Conservation (phyloP, 495 filamentous ascomycete species). For the Tuber melanosporum region DNA sequence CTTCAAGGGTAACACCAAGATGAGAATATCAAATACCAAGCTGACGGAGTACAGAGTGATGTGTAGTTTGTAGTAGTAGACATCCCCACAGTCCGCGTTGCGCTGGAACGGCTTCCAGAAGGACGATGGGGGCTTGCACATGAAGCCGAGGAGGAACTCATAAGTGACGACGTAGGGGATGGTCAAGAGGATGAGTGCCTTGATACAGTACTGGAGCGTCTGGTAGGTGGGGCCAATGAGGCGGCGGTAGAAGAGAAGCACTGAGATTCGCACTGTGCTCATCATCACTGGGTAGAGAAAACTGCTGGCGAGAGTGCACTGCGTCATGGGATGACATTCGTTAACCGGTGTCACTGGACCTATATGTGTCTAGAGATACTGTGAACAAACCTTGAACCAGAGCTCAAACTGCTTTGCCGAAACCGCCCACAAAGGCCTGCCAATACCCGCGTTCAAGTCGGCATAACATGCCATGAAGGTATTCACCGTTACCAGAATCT, state of each 20-base stretch:
- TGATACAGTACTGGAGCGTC: neutral
- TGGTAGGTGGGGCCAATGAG: slow-evolving; percentile 6
- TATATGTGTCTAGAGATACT: neutral
- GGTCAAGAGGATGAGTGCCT: neutral
- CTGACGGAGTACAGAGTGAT: neutral
- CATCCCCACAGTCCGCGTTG: neutral
- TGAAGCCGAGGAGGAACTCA: slow-evolving; percentile 1
- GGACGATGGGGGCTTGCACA: slow-evolving; percentile 6
- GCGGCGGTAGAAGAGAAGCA: slow-evolving; percentile 11
- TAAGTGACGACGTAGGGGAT: slow-evolving; percentile 10
- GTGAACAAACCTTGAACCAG: neutral
- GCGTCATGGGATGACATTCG: neutral
- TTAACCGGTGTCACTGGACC: neutral
- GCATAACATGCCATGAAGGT: slow-evolving; percentile 6
- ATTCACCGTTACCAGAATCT: neutral
- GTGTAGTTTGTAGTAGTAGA: slow-evolving; percentile 5
- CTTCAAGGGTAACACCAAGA: slow-evolving; percentile 8
- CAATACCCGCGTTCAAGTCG: neutral
- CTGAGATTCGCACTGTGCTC: slow-evolving; percentile 1
- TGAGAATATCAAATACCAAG: slow-evolving; percentile 7
- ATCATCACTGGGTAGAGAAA: slow-evolving; percentile 3
- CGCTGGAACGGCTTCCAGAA: slow-evolving; percentile 9
- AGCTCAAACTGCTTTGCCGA: neutral
- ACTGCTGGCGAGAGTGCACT: slow-evolving; percentile 6
- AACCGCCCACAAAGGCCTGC: neutral